Evolutionary conservation across 169 alveolate genomes (phyloP).

Genomic region (Cryptosporidium muris): DNA sequence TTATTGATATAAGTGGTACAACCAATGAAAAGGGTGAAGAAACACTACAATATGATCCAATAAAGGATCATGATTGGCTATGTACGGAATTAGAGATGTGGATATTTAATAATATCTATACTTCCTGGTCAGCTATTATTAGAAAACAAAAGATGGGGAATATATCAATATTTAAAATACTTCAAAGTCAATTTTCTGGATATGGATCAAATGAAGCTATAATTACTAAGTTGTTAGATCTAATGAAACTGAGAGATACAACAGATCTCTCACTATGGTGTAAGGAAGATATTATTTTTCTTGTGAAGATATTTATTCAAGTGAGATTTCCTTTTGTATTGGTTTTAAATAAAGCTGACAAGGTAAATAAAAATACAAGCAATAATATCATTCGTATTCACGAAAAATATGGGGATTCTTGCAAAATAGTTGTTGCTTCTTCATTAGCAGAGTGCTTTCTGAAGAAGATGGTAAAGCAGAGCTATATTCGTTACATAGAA

Average conservation of each 20-base stretch:
- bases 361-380: conserved; percentile 63
- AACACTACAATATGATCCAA: conserved; percentile 79
- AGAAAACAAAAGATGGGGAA: conserved; percentile 73
- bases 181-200: conserved; percentile 76
- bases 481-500: conserved; percentile 14
- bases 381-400: conserved; percentile 46
- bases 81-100: conserved; percentile 79
- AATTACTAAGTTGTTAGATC: conserved; percentile 49
- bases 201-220: conserved; percentile 74
- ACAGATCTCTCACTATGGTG: conserved; percentile 74
- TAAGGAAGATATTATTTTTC: conserved; percentile 44
- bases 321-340: conserved; percentile 78
- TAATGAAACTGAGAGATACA: conserved; percentile 72
- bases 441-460: conserved; percentile 65
- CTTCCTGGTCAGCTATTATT: conserved; percentile 77
- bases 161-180: conserved; percentile 68
- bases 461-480: conserved; percentile 54
- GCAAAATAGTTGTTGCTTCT: conserved; percentile 50
- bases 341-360: conserved; percentile 79
- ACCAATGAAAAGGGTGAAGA: conserved; percentile 83
- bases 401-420: conserved; percentile 26
- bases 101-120: conserved; percentile 79
- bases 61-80: conserved; percentile 81
- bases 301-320: conserved; percentile 73
- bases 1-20: conserved; percentile 78